phyloP scores from a whole-genome alignment of 768 basidiomycete genomes.

The Mrakia hoshinonis region DNA sequence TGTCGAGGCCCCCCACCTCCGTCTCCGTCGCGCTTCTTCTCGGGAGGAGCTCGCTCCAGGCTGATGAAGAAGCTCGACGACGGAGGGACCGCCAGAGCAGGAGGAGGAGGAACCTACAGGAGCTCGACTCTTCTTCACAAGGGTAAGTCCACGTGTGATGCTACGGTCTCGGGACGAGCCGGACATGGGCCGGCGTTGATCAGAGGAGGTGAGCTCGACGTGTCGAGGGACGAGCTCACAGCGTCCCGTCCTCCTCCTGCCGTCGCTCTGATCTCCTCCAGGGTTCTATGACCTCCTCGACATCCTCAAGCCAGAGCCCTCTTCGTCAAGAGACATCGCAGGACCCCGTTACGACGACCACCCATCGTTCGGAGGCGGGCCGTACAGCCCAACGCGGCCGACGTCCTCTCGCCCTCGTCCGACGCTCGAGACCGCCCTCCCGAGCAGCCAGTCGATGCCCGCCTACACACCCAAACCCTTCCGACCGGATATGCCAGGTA shows the following conservation, averaged over 20 bases:
- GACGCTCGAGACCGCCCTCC: slow-evolving; percentile 34
- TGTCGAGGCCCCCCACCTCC: not conserved
- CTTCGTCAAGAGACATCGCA: not conserved
- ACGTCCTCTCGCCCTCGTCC: not conserved
- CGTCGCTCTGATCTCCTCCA: not conserved
- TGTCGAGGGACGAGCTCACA: not conserved
- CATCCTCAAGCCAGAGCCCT: not conserved
- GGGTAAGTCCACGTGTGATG: slow-evolving; percentile 78
- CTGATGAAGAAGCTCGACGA: not conserved
- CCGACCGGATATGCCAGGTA: slow-evolving; percentile 1
- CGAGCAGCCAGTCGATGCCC: slow-evolving; percentile 37
- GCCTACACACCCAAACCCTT: not conserved
- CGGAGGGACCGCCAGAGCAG: not conserved
- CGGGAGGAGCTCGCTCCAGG: not conserved
- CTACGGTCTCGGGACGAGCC: too few relatives aligned
- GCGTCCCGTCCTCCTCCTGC: not conserved
- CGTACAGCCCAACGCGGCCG: not conserved
- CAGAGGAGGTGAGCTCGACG: not conserved
- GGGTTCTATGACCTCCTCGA: slow-evolving; percentile 25
- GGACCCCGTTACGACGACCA: not conserved
- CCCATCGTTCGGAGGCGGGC: slow-evolving; percentile 34
- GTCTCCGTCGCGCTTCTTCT: not conserved
- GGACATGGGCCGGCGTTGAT: too few relatives aligned
- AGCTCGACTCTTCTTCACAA: slow-evolving; percentile 61
- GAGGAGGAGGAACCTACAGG: slow-evolving; percentile 15